A percentile compares a stretch with the other conserved stretches of the same genome.
These are phyloP conservation scores for Coemansia sp. DNA, from an alignment of 192 early-diverging fungal genomes.

Conservation along the genomic window DNA sequence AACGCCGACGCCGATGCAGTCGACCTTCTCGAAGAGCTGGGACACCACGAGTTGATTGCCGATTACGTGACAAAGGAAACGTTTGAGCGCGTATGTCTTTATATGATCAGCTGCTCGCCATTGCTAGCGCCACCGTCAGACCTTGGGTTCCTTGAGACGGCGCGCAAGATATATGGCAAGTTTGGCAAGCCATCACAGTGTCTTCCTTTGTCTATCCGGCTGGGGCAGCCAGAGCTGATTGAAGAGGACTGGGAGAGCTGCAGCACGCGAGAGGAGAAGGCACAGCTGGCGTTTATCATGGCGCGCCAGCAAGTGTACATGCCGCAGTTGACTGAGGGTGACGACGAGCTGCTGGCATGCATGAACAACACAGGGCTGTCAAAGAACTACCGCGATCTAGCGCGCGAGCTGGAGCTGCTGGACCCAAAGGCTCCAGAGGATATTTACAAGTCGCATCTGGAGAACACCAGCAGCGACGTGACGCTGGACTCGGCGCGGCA, in stretches of 20 bases:
- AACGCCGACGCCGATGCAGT: constrained; percentile 99
- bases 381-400: constrained; percentile 87
- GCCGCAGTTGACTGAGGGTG: constrained; percentile 73
- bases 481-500: constrained; percentile 93
- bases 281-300: constrained; percentile 94
- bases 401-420: constrained; percentile 90
- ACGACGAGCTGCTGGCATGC: constrained; percentile 82
- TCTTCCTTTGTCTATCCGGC: constrained; percentile 81
- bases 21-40: constrained; percentile 92
- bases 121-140: constrained; percentile 93
- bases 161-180: constrained; percentile 88
- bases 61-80: constrained; percentile 91
- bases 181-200: constrained; percentile 82
- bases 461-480: constrained; percentile 72
- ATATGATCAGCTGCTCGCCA: constrained; percentile 93
- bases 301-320: constrained; percentile 85
- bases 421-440: constrained; percentile 97
- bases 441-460: constrained; percentile 97
- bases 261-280: constrained; percentile 82
- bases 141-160: constrained; percentile 78
- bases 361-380: constrained; percentile 88
- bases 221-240: constrained; percentile 82
- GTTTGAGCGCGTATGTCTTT: constrained; percentile 91
- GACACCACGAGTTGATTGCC: constrained; percentile 77
- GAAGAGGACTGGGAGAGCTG: constrained; percentile 86